A percentile compares a stretch with the other conserved stretches of the same genome.
Evolutionary conservation across 257 asterid species (phyloP).

Genomic region (Penstemon davidsonii): DNA sequence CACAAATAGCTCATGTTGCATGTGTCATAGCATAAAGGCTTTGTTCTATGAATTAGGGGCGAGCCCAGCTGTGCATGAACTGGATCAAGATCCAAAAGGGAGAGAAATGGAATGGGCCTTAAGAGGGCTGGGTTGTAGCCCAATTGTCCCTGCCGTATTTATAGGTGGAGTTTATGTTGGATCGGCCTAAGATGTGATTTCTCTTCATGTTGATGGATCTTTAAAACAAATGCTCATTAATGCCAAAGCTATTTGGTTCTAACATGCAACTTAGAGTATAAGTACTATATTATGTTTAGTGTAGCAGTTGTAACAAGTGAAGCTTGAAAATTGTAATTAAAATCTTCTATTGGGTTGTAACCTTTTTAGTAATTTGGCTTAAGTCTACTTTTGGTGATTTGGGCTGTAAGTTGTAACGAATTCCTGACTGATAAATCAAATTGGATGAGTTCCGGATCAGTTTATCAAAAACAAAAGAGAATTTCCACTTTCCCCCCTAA

Average conservation of each 20-base stretch:
- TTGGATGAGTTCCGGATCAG: too few species aligned
- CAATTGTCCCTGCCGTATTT: conserved; percentile 71
- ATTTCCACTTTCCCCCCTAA: too few species aligned
- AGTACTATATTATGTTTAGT: background rate
- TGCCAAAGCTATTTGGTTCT: conserved; percentile 79
- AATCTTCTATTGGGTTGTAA: background rate
- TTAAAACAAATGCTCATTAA: conserved; percentile 61
- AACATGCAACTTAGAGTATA: conserved; percentile 21
- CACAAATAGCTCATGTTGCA: conserved; percentile 86
- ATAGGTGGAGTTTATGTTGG: conserved; percentile 71
- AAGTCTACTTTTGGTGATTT: conserved; percentile 40
- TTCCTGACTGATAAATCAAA: too few species aligned
- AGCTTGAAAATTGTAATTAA: conserved; percentile 30
- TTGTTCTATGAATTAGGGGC: conserved; percentile 76
- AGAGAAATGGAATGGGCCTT: conserved; percentile 66
- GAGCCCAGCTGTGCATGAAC: conserved; percentile 73
- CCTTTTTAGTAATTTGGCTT: background rate
- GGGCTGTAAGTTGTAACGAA: background rate
- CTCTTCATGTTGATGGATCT: conserved; percentile 75
- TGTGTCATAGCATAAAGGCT: conserved; percentile 83
- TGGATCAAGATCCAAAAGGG: conserved; percentile 62
- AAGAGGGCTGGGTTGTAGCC: conserved; percentile 64
- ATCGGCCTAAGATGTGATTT: conserved; percentile 62
- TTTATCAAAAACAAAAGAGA: too few species aligned
- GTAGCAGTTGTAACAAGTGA: background rate